phyloP scores from a whole-genome alignment of 495 filamentous ascomycete genomes.

The Pseudoneurospora amorphoporcata region DNA sequence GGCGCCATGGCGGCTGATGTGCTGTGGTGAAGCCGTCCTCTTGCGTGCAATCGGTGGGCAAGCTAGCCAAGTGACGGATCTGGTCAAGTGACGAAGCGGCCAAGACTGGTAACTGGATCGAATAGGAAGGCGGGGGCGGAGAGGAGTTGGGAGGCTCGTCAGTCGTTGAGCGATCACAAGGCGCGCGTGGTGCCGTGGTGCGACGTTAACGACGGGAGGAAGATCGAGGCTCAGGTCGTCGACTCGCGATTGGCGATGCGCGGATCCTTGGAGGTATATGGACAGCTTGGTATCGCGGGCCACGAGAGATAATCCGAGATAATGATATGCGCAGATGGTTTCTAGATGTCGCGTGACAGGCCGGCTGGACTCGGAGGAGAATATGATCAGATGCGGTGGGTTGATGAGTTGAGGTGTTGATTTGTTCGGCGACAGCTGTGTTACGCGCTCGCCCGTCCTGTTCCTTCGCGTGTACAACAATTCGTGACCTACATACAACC shows the following conservation, averaged over 20 bases:
- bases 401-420: not conserved
- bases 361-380: not conserved
- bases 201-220: not conserved
- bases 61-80: not conserved
- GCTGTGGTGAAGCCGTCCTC: not conserved
- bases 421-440: not conserved
- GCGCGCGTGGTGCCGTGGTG: not conserved
- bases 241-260: not conserved
- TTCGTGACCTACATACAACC: not conserved
- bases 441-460: not conserved
- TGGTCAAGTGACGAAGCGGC: not conserved
- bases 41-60: not conserved
- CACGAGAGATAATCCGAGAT: not conserved
- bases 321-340: not conserved
- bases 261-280: not conserved
- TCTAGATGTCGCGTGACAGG: not conserved
- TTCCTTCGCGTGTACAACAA: not conserved
- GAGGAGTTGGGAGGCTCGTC: not conserved
- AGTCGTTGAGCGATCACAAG: not conserved
- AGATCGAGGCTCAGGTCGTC: not conserved
- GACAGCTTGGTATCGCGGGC: not conserved
- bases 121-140: not conserved
- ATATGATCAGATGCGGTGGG: not conserved
- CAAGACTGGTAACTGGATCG: not conserved
- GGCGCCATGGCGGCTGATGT: slow-evolving; percentile 23